Conservation (phyloP, 345 rosid species). For the Gossypium australe region DNA sequence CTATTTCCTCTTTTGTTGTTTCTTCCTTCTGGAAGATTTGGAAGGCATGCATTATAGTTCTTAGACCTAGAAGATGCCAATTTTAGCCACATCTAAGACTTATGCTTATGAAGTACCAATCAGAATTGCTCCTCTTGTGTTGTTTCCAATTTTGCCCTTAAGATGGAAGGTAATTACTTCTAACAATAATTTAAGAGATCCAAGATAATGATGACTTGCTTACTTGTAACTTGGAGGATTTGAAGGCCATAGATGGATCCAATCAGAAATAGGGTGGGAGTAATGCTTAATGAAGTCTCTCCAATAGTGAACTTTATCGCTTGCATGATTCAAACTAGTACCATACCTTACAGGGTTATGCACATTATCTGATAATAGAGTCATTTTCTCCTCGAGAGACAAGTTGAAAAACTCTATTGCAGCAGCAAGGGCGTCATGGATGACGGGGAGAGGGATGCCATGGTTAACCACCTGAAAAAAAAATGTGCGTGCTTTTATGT, state of each 20-base stretch:
- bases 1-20: slow-evolving; percentile 8
- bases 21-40: not conserved
- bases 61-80: not conserved
- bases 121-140: not conserved
- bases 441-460: slow-evolving; percentile 30
- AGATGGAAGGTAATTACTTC: not conserved
- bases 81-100: not conserved
- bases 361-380: slow-evolving; percentile 36
- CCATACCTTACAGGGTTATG: slow-evolving; percentile 55
- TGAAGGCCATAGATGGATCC: slow-evolving; percentile 61
- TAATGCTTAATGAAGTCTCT: slow-evolving; percentile 65
- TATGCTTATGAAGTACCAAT: not conserved
- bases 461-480: slow-evolving; percentile 46
- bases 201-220: slow-evolving; percentile 24
- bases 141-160: slow-evolving; percentile 2
- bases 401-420: slow-evolving; percentile 49
- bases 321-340: slow-evolving; percentile 50
- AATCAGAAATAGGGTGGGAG: slow-evolving; percentile 51
- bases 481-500: slow-evolving; percentile 10
- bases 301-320: slow-evolving; percentile 51
- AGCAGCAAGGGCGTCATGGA: slow-evolving; percentile 40
- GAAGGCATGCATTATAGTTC: slow-evolving; percentile 3
- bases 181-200: not conserved
- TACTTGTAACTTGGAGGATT: slow-evolving; percentile 58
- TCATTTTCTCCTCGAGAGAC: slow-evolving; percentile 51